Conservation (phyloP, 805 yeast species). For the Schwanniomyces polymorphus region DNA sequence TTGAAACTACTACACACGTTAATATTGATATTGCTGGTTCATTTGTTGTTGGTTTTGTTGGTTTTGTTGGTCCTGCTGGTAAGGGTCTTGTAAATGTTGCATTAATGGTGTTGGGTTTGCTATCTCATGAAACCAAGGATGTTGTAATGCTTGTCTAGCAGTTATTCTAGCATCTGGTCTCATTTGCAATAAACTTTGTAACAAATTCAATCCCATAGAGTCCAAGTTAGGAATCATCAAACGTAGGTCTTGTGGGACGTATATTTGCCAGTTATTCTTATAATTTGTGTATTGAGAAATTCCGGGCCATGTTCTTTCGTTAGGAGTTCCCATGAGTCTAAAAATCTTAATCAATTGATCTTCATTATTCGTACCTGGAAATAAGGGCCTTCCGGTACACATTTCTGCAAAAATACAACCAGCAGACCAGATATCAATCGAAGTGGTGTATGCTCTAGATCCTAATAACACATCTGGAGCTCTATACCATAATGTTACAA, state of each 20-base stretch:
- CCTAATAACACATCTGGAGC: constrained; percentile 97
- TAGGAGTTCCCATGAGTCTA: constrained; percentile 94
- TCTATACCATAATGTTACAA: constrained; percentile 96
- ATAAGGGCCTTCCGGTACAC: constrained; percentile 96
- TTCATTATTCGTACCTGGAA: constrained; percentile 95
- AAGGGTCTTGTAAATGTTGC: constrained; percentile 33
- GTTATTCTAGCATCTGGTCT: constrained; percentile 61
- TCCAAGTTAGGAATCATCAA: constrained; percentile 68
- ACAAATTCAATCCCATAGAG: constrained; percentile 64
- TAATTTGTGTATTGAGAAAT: constrained; percentile 86
- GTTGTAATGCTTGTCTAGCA: constrained; percentile 61
- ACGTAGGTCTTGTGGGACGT: constrained; percentile 84
- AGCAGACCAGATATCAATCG: constrained; percentile 98
- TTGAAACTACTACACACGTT: constrained; percentile 5
- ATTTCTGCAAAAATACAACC: constrained; percentile 98
- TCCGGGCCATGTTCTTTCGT: constrained; percentile 97
- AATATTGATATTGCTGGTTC: constrained; percentile 8
- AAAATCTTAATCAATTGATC: constrained; percentile 92
- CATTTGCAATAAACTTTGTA: constrained; percentile 60
- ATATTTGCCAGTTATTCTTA: constrained; percentile 78
- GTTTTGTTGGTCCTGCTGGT: constrained; percentile 25
- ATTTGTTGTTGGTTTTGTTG: constrained; percentile 17
- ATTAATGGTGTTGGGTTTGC: constrained; percentile 40
- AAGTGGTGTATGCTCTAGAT: constrained; percentile 91
- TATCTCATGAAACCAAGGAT: constrained; percentile 82